A percentile compares a stretch with the other conserved stretches of the same genome.
Conservation (phyloP, 495 filamentous ascomycete species). For the Aspergillus mulundensis region DNA sequence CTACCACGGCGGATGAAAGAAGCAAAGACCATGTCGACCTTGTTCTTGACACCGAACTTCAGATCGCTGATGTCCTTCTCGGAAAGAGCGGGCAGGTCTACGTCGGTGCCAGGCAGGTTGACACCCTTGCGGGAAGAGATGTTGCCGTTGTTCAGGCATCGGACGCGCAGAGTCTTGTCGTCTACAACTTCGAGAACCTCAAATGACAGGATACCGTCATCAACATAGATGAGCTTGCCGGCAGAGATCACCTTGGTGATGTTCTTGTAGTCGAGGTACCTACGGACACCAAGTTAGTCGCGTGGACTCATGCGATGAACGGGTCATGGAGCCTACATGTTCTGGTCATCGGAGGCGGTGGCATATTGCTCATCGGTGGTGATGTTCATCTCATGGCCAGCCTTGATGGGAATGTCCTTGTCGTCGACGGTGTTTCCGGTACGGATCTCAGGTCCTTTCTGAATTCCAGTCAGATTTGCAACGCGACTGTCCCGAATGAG, state of each 20-base stretch:
- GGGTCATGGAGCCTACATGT: constrained; percentile 71
- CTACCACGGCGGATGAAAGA: constrained; percentile 93
- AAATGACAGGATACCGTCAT: constrained; percentile 95
- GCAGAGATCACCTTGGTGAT: constrained; percentile 94
- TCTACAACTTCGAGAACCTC: constrained; percentile 85
- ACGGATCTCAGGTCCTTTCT: constrained; percentile 97
- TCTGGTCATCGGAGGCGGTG: constrained; percentile 73
- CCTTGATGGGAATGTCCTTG: constrained; percentile 79
- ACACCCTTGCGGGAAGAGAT: constrained; percentile 98
- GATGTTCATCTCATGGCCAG: constrained; percentile 83
- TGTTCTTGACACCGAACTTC: constrained; percentile 93
- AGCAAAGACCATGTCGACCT: constrained; percentile 97
- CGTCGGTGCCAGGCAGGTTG: constrained; percentile 96
- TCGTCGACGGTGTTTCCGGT: constrained; percentile 88
- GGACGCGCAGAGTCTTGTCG: constrained; percentile 77
- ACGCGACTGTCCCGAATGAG: not conserved
- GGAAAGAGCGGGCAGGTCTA: constrained; percentile 95
- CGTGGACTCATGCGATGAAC: not conserved
- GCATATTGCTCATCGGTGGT: constrained; percentile 96
- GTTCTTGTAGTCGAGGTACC: constrained; percentile 99
- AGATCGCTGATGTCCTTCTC: constrained; percentile 96
- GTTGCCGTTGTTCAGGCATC: constrained; percentile 92
- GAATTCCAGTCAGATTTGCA: constrained; percentile 11
- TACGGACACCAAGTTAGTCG: constrained; percentile 29
- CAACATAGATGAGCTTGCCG: constrained; percentile 97